These are phyloP conservation scores for Castanea sativa DNA, from an alignment of 306 rosid genomes.

Conservation along the genomic window DNA sequence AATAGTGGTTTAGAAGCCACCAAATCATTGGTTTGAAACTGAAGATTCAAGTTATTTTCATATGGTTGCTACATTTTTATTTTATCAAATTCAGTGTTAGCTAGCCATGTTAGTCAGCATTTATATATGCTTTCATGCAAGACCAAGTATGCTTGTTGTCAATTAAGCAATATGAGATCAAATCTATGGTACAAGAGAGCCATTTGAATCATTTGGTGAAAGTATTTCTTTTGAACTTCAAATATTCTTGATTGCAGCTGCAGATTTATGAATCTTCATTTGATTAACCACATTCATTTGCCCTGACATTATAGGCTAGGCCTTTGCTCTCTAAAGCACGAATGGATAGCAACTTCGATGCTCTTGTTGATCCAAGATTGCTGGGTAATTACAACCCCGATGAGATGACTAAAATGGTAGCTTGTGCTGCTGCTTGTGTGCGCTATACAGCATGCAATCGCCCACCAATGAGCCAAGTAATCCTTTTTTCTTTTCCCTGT, in stretches of 20 bases:
- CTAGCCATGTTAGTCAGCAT: neutral
- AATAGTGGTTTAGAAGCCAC: neutral
- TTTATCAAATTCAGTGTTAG: no score
- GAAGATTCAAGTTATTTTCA: neutral
- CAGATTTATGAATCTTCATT: neutral
- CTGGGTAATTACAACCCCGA: slow-evolving; percentile 49
- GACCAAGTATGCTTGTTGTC: neutral
- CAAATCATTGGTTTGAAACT: neutral
- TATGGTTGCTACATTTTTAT: neutral
- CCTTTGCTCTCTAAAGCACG: slow-evolving; percentile 68
- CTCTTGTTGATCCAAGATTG: slow-evolving; percentile 73
- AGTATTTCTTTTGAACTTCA: neutral
- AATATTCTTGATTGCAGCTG: neutral
- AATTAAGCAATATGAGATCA: no score
- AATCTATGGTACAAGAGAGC: neutral
- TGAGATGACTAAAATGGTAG: slow-evolving; percentile 82
- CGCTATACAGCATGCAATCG: slow-evolving; percentile 95
- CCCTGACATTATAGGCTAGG: slow-evolving; percentile 68
- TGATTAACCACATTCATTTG: neutral
- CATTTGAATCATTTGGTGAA: neutral
- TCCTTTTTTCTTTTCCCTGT: neutral
- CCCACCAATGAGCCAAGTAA: slow-evolving; percentile 96
- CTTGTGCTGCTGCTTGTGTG: slow-evolving; percentile 87
- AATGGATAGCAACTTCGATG: slow-evolving; percentile 62
- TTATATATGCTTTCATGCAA: neutral